phyloP scores from a whole-genome alignment of 2,329 filamentous ascomycete genomes.

The Fusarium citri region DNA sequence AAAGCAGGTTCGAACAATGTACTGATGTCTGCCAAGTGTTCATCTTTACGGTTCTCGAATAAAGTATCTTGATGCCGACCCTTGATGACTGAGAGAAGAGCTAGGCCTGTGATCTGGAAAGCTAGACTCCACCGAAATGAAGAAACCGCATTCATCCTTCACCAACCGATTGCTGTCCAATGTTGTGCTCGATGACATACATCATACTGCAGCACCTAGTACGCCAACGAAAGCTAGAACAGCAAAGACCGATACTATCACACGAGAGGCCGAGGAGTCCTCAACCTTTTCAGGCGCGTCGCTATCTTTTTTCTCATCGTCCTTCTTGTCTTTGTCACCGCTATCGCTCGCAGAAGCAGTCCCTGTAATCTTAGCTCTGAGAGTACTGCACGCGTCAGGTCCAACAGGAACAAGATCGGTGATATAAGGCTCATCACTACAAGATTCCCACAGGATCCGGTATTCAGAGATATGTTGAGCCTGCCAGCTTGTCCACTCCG shows the following conservation, averaged over 20 bases:
- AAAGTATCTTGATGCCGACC: neutral
- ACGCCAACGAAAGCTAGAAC: neutral
- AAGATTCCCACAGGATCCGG: neutral
- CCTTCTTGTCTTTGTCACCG: neutral
- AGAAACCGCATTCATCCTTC: neutral
- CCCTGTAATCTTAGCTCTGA: constrained; percentile 15
- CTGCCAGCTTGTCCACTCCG: constrained; percentile 8
- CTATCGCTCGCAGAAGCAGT: neutral
- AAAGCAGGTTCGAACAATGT: neutral
- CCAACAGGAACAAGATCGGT: constrained; percentile 4
- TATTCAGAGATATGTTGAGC: constrained; percentile 1
- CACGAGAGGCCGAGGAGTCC: neutral
- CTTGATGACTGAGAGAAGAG: neutral
- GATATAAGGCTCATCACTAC: constrained; percentile 1
- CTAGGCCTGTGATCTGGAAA: neutral
- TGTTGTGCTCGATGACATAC: neutral
- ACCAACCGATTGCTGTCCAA: neutral
- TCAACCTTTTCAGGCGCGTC: neutral
- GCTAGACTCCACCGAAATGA: neutral
- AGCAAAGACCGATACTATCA: neutral
- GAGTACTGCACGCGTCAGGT: constrained; percentile 10
- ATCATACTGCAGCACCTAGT: neutral
- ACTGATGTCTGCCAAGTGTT: neutral
- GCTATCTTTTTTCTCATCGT: rapidly evolving
- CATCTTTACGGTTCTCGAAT: neutral